Percentiles rank a stretch among this genome's conserved stretches.
phyloP scores from a whole-genome alignment of 768 basidiomycete species.

The Trametes elegans region DNA sequence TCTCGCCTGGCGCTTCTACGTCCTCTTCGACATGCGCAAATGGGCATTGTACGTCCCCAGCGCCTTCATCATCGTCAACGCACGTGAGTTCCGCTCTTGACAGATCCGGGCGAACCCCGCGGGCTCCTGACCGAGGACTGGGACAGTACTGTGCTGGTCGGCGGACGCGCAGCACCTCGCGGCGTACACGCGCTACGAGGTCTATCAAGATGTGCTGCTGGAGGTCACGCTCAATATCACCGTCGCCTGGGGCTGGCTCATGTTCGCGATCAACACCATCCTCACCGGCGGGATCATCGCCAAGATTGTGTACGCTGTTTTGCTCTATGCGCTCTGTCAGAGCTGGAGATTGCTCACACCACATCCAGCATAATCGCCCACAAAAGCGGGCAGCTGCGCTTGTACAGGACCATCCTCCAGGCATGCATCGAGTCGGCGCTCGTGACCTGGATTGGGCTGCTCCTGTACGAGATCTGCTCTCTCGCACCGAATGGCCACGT shows the following conservation, averaged over 20 bases:
- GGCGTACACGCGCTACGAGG: conserved; percentile 9
- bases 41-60: conserved; percentile 25
- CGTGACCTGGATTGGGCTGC: conserved; percentile 28
- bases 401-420: conserved; percentile 5
- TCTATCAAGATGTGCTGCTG: conserved; percentile 18
- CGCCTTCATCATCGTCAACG: conserved; percentile 15
- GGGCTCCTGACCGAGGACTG: not conserved
- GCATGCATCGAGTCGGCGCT: conserved; percentile 26
- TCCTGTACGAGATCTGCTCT: conserved; percentile 22
- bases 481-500: conserved; percentile 23
- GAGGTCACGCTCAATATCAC: conserved; percentile 21
- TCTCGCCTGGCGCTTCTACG: conserved; percentile 27
- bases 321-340: not conserved
- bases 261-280: conserved; percentile 24
- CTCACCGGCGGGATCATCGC: conserved; percentile 24
- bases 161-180: conserved; percentile 21
- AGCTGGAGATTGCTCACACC: not conserved
- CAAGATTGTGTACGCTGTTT: conserved; percentile 21
- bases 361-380: not conserved
- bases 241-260: conserved; percentile 29
- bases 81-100: conserved; percentile 15
- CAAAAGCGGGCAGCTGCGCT: not conserved
- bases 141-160: conserved; percentile 25
- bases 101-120: not conserved
- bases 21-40: conserved; percentile 17